Percentiles rank a stretch among this genome's conserved stretches.
Conservation (phyloP, 192 early-diverging fungal species). For the Lunasporangiospora selenospora region DNA sequence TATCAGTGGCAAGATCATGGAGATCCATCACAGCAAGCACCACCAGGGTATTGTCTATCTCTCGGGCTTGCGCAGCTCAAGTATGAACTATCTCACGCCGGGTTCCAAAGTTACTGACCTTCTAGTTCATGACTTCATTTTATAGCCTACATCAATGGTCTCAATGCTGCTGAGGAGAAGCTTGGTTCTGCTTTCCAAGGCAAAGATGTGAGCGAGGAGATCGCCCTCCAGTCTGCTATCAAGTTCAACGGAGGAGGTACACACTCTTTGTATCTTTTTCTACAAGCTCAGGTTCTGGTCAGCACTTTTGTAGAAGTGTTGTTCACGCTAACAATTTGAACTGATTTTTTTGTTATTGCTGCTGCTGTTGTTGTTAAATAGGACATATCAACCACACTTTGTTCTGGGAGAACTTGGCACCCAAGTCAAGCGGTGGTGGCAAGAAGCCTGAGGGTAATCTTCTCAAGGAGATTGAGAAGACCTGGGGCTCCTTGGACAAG, state of each 20-base stretch:
- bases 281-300: no score
- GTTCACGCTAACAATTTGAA: neutral
- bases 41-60: constrained; percentile 80
- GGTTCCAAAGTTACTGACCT: no score
- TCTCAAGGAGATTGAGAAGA: constrained; percentile 73
- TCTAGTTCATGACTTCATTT: no score
- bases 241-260: constrained; percentile 95
- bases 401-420: constrained; percentile 95
- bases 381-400: constrained; percentile 89
- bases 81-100: no score
- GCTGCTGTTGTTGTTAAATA: constrained; percentile 4
- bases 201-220: constrained; percentile 74
- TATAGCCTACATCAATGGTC: constrained; percentile 79
- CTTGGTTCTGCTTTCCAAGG: constrained; percentile 70
- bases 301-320: constrained; percentile 8
- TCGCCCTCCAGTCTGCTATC: constrained; percentile 80
- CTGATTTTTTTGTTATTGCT: neutral
- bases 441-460: constrained; percentile 73
- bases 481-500: constrained; percentile 86
- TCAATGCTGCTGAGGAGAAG: constrained; percentile 96
- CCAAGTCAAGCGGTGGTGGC: constrained; percentile 81
- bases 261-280: no score
- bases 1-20: constrained; percentile 94
- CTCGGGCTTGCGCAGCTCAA: no score
- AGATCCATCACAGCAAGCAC: constrained; percentile 94